phyloP scores from a whole-genome alignment of 2,329 filamentous ascomycete genomes.

The Hypoxylon sp. region DNA sequence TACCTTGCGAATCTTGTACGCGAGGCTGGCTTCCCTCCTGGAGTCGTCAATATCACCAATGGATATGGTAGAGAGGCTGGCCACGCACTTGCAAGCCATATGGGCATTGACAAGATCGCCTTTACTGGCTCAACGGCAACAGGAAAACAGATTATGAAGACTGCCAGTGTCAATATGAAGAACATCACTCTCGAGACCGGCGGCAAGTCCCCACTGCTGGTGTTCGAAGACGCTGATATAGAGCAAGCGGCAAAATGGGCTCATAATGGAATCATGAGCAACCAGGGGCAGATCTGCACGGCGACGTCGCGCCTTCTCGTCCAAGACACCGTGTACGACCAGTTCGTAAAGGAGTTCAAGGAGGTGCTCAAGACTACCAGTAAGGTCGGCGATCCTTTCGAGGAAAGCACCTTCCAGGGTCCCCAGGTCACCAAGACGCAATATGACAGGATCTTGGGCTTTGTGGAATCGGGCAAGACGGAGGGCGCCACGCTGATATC shows the following conservation, averaged over 20 bases:
- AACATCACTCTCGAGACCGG: conserved; percentile 78
- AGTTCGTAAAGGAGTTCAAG: conserved; percentile 75
- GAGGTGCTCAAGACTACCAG: conserved; percentile 71
- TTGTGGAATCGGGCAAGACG: conserved; percentile 77
- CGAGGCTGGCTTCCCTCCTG: conserved; percentile 82
- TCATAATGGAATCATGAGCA: conserved; percentile 68
- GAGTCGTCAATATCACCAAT: conserved; percentile 83
- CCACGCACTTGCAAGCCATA: conserved; percentile 76
- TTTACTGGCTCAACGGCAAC: conserved; percentile 84
- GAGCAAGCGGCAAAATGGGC: conserved; percentile 76
- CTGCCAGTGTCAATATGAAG: conserved; percentile 76
- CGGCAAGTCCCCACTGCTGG: conserved; percentile 75
- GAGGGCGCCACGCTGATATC: conserved; percentile 78
- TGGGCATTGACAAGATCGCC: conserved; percentile 80
- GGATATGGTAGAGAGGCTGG: conserved; percentile 79
- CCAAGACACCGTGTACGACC: conserved; percentile 72
- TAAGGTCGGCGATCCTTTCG: conserved; percentile 79
- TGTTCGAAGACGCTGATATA: conserved; percentile 76
- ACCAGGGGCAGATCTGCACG: conserved; percentile 76
- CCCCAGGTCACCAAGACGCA: conserved; percentile 81
- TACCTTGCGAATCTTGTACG: conserved; percentile 77
- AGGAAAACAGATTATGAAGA: conserved; percentile 82
- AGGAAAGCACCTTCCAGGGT: conserved; percentile 78
- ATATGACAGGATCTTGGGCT: conserved; percentile 78
- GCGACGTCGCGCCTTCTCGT: conserved; percentile 76